Evolutionary conservation across 2,329 filamentous ascomycete genomes (phyloP).

Genomic region (Colletotrichum sp.): DNA sequence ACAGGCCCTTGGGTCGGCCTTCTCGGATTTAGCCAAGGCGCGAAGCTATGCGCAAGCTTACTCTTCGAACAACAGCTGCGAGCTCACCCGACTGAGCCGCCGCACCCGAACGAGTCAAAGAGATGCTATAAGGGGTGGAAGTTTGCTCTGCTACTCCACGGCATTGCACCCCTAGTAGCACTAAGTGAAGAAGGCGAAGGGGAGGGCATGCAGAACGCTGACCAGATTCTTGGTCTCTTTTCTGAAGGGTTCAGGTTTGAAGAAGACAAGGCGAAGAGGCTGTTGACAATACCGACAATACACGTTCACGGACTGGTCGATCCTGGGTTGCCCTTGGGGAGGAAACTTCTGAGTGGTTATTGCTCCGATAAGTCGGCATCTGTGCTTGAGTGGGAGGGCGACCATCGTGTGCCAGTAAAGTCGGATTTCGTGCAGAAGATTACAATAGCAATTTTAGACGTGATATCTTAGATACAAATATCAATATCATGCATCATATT

Average conservation of each 20-base stretch:
- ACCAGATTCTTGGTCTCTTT: background rate
- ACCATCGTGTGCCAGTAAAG: background rate
- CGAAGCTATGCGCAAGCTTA: background rate
- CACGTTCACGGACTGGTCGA: background rate
- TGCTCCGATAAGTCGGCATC: background rate
- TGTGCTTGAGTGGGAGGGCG: background rate
- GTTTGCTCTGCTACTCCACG: background rate
- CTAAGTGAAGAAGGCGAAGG: background rate
- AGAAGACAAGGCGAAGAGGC: background rate
- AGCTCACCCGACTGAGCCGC: background rate
- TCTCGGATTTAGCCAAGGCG: background rate
- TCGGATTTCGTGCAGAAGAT: background rate
- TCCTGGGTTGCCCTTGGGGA: background rate
- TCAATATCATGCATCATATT: background rate
- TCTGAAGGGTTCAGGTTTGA: background rate
- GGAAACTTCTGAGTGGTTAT: background rate
- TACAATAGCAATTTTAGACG: background rate
- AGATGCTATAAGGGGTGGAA: background rate
- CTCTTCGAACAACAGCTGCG: background rate
- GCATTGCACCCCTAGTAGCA: background rate
- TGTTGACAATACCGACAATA: background rate
- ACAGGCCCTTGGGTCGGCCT: background rate
- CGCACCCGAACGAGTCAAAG: background rate
- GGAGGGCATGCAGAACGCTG: background rate
- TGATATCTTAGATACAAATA: background rate